phyloP scores from a whole-genome alignment of 257 asterid species.

The Fraxinus anomala region DNA sequence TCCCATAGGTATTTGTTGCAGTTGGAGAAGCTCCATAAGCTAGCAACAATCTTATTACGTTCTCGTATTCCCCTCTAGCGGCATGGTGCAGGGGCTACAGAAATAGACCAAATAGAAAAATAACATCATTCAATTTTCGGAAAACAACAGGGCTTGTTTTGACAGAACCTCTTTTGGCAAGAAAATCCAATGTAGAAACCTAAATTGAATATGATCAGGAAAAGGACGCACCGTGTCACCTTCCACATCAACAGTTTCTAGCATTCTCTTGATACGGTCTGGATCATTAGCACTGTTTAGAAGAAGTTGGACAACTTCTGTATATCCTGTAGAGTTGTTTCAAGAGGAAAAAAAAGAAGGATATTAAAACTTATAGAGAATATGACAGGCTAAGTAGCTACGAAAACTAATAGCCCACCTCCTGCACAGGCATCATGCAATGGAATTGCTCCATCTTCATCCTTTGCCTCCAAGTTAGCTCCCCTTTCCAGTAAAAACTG shows the following conservation, averaged over 20 bases:
- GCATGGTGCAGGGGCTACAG: constrained; percentile 87
- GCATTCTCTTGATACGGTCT: constrained; percentile 59
- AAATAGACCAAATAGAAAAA: constrained; percentile 16
- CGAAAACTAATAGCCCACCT: constrained; percentile 38
- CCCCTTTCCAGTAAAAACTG: constrained; percentile 80
- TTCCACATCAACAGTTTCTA: constrained; percentile 70
- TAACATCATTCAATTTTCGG: constrained; percentile 9
- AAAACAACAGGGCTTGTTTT: not conserved
- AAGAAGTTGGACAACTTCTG: constrained; percentile 61
- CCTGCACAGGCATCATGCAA: constrained; percentile 96
- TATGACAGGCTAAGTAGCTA: not conserved
- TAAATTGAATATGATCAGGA: constrained; percentile 1
- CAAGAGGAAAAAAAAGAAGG: not conserved
- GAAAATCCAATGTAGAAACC: not conserved
- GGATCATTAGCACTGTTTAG: constrained; percentile 49
- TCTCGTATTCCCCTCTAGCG: constrained; percentile 73
- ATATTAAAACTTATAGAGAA: constrained; percentile 2
- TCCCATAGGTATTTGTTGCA: constrained; percentile 51
- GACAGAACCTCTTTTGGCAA: constrained; percentile 2
- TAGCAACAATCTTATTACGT: constrained; percentile 53
- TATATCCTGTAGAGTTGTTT: constrained; percentile 51
- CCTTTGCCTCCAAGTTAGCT: constrained; percentile 68
- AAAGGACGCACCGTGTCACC: constrained; percentile 70
- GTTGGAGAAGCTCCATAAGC: constrained; percentile 67
- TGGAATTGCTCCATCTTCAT: constrained; percentile 81